These are phyloP conservation scores for Scheffersomyces amazonensis DNA, from an alignment of 805 yeast genomes.

Conservation along the genomic window DNA sequence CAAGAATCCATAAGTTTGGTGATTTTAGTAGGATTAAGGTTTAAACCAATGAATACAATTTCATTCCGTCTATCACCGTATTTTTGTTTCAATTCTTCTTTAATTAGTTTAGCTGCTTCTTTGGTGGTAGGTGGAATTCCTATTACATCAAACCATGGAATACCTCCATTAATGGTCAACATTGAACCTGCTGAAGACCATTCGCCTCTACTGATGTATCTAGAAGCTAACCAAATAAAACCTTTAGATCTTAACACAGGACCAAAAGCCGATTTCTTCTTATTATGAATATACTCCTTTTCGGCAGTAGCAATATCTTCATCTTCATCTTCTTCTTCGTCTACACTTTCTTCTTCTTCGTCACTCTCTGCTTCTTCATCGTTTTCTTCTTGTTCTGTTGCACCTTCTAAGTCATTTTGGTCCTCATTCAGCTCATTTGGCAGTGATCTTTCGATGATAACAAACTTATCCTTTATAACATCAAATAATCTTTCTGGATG, in stretches of 20 bases:
- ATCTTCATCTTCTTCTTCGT: constrained; percentile 10
- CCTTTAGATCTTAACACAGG: constrained; percentile 41
- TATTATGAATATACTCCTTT: constrained; percentile 27
- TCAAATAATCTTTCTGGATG: constrained; percentile 42
- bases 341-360: constrained; percentile 9
- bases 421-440: constrained; percentile 13
- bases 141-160: constrained; percentile 40
- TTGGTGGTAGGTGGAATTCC: constrained; percentile 23
- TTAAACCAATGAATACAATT: constrained; percentile 43
- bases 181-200: constrained; percentile 45
- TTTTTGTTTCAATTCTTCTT: constrained; percentile 34
- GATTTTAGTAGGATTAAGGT: constrained; percentile 24
- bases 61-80: constrained; percentile 46
- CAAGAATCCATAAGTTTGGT: constrained; percentile 33
- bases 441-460: constrained; percentile 16
- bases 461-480: constrained; percentile 33
- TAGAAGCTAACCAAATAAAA: constrained; percentile 43
- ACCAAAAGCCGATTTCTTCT: constrained; percentile 33
- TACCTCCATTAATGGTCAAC: constrained; percentile 40
- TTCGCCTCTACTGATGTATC: constrained; percentile 39
- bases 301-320: constrained; percentile 12
- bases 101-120: constrained; percentile 25
- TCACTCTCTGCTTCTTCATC: constrained; percentile 9
- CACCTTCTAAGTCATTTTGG: constrained; percentile 11
- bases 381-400: not conserved